Evolutionary conservation across 495 filamentous ascomycete species (phyloP).

Genomic region (Cladorrhinum samala): DNA sequence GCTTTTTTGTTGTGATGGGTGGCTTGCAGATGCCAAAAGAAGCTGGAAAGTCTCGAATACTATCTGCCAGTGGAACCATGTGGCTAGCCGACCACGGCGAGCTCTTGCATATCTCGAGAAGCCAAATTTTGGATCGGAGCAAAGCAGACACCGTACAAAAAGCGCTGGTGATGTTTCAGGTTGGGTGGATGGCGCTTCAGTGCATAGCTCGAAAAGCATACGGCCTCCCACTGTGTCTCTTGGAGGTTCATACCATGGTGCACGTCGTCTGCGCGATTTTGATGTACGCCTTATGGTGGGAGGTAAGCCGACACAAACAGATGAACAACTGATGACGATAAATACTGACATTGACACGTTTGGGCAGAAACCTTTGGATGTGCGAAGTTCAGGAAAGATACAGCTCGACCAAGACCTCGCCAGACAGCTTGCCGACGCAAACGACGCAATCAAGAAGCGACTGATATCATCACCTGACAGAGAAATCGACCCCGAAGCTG

Average conservation of each 20-base stretch:
- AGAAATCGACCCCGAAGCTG: not conserved
- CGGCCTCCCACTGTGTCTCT: slow-evolving; percentile 24
- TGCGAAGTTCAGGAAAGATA: not conserved
- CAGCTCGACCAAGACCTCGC: not conserved
- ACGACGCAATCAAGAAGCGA: not conserved
- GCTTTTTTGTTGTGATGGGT: slow-evolving; percentile 15
- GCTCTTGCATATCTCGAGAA: not conserved
- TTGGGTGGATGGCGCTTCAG: slow-evolving; percentile 28
- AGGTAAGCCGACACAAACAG: slow-evolving; percentile 1
- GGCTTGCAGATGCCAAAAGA: not conserved
- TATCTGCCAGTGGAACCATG: not conserved
- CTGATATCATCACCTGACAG: not conserved
- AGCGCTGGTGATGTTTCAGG: slow-evolving; percentile 25
- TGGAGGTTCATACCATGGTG: slow-evolving; percentile 34
- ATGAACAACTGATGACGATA: not conserved
- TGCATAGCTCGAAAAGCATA: slow-evolving; percentile 15
- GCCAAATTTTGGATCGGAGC: slow-evolving; percentile 17
- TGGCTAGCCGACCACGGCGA: not conserved
- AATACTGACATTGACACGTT: not conserved
- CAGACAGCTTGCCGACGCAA: not conserved
- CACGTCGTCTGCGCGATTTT: slow-evolving; percentile 32
- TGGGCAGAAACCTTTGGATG: not conserved
- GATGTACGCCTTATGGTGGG: slow-evolving; percentile 23
- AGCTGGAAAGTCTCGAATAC: not conserved
- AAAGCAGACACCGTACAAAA: slow-evolving; percentile 32